phyloP scores from a whole-genome alignment of 805 yeast species.

The Wickerhamiella cacticola region DNA sequence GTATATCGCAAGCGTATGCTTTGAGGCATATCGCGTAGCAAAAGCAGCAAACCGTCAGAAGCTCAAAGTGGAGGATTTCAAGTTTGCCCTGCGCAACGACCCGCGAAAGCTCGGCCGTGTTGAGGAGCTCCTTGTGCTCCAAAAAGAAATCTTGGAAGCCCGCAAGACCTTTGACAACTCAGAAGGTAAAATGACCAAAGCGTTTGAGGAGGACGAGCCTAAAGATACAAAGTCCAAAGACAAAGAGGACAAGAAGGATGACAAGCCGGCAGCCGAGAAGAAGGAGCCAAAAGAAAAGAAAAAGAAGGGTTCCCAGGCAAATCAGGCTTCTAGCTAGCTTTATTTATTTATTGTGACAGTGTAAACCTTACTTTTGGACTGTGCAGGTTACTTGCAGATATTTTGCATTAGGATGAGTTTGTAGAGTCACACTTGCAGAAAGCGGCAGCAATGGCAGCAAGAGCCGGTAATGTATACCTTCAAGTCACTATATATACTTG shows the following conservation, averaged over 20 bases:
- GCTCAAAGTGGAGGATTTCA: slow-evolving; percentile 60
- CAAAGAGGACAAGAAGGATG: slow-evolving; percentile 20
- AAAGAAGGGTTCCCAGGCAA: neutral
- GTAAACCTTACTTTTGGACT: too few relatives aligned
- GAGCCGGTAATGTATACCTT: too few relatives aligned
- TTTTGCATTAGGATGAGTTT: too few relatives aligned
- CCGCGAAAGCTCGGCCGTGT: slow-evolving; percentile 58
- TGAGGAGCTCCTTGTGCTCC: slow-evolving; percentile 47
- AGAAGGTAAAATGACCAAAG: slow-evolving; percentile 34
- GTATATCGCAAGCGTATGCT: slow-evolving; percentile 49
- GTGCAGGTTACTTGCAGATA: too few relatives aligned
- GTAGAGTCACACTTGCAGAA: too few relatives aligned
- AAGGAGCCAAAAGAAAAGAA: slow-evolving; percentile 27
- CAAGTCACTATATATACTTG: too few relatives aligned
- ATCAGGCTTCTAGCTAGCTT: neutral
- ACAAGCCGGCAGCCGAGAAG: slow-evolving; percentile 22
- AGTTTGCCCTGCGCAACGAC: slow-evolving; percentile 55
- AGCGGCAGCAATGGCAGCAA: too few relatives aligned
- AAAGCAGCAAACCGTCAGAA: slow-evolving; percentile 44
- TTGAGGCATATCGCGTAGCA: slow-evolving; percentile 41
- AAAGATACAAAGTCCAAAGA: slow-evolving; percentile 15
- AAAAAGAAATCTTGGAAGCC: slow-evolving; percentile 52
- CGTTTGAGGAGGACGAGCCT: slow-evolving; percentile 27
- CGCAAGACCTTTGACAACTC: slow-evolving; percentile 54
- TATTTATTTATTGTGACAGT: neutral